Conservation (phyloP, 306 rosid genomes). For the Rosa chinensis region DNA sequence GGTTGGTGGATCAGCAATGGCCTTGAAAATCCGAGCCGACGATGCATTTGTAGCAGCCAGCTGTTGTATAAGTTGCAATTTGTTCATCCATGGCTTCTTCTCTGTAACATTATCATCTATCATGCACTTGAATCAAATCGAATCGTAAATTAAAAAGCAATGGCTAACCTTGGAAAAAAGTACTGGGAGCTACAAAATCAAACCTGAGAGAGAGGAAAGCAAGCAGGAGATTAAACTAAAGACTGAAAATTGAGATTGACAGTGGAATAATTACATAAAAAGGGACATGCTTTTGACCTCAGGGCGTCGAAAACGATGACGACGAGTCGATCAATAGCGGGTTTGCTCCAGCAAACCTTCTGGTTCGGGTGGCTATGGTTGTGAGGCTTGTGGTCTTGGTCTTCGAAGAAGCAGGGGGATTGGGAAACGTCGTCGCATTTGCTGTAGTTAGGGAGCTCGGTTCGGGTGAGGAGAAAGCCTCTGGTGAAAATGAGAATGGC, state of each 20-base stretch:
- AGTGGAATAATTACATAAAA: background rate
- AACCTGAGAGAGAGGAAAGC: conserved; percentile 41
- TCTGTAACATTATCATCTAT: conserved; percentile 33
- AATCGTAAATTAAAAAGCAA: background rate
- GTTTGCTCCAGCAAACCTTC: conserved; percentile 69
- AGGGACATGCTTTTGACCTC: conserved; percentile 33
- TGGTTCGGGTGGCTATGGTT: conserved; percentile 17
- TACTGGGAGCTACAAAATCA: conserved; percentile 91
- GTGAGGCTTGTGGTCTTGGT: background rate
- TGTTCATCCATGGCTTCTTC: conserved; percentile 92
- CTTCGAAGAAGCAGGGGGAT: conserved; percentile 55
- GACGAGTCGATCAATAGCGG: conserved; percentile 58
- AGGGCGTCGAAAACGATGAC: conserved; percentile 81
- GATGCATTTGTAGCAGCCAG: conserved; percentile 53
- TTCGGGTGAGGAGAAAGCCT: conserved; percentile 88
- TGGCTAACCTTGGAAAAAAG: conserved; percentile 65
- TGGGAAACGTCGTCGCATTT: conserved; percentile 62
- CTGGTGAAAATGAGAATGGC: conserved; percentile 70
- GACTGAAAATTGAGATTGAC: background rate
- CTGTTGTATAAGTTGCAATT: conserved; percentile 51
- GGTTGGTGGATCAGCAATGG: conserved; percentile 98
- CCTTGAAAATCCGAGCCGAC: conserved; percentile 80
- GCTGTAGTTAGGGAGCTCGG: conserved; percentile 84
- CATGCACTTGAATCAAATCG: conserved; percentile 9
- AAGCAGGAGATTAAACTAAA: background rate